Conservation (phyloP, 208 protist species). For the Willaertia magna region DNA sequence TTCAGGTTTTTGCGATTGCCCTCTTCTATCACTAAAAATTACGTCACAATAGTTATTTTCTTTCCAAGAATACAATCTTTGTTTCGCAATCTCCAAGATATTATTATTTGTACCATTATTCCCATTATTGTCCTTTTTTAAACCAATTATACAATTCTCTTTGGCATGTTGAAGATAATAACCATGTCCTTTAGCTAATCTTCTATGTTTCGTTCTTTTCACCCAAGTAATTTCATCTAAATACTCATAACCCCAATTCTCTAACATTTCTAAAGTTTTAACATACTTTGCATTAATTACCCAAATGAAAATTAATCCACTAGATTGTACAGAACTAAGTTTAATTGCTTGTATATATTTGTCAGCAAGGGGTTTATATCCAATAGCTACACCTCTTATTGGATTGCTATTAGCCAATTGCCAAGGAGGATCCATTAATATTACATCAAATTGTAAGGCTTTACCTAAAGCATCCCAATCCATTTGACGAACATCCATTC, state of each 20-base stretch:
- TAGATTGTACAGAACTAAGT: slow-evolving; percentile 25
- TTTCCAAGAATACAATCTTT: not conserved
- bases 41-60: slow-evolving; percentile 22
- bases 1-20: slow-evolving; percentile 46
- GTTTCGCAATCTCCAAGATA: not conserved
- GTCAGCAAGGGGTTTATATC: slow-evolving; percentile 39
- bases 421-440: slow-evolving; percentile 54
- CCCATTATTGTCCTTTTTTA: slow-evolving; percentile 30
- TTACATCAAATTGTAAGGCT: slow-evolving; percentile 39
- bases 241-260: slow-evolving; percentile 45
- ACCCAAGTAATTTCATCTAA: slow-evolving; percentile 45
- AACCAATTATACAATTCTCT: slow-evolving; percentile 44
- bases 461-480: slow-evolving; percentile 21
- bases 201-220: slow-evolving; percentile 42
- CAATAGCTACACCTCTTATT: slow-evolving; percentile 35
- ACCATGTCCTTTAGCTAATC: slow-evolving; percentile 43
- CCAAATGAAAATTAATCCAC: slow-evolving; percentile 50
- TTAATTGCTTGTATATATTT: slow-evolving; percentile 35
- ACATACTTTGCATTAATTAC: slow-evolving; percentile 47
- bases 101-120: slow-evolving; percentile 42
- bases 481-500: slow-evolving; percentile 32
- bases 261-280: slow-evolving; percentile 32
- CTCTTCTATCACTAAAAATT: slow-evolving; percentile 35
- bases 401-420: slow-evolving; percentile 35
- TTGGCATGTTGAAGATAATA: slow-evolving; percentile 53